Base-by-base conservation (phyloP, 2,329 filamentous ascomycete species). In the Raffaelea ambrosiae region DNA sequence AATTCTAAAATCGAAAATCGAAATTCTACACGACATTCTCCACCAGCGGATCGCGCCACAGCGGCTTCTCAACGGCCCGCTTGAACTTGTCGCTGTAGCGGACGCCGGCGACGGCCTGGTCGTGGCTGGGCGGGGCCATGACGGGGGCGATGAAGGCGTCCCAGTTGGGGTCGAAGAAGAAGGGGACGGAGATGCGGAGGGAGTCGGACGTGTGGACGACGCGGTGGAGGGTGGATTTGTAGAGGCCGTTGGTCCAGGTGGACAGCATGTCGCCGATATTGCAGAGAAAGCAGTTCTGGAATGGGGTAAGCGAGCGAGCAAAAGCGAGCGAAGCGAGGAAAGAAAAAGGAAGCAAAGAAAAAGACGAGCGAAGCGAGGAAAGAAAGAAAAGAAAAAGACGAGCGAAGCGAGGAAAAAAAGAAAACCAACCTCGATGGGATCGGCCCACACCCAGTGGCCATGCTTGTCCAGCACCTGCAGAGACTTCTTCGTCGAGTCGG, bases 121-220 rank as follows among this genome's bases (percentile, higher is more conserved):
- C 59, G 35, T 63, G 62, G 5, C 62, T 55, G 47, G 67, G 68
- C 7, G 61, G 63, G 1, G 63, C 61, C 19, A 69, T 58, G 8
- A 71, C 67, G 40, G 61, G 61, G 35, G 63, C 63, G 5, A 64
- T 61, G 20, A 63, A 48, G 2, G 47, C 63, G 46, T 73, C 66
- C 20, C 66, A 66, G 49, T 72, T 70, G 42, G 71, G 65, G 3
- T 67, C 70, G 46, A 77, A 72, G 59, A 79, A 79, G 56, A 78
- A 77, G 1, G 74, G 73, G 68, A 78, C 73, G 0, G 69, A 75
- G 29, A 74, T 45, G n/a, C 47, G 36, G 19, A 48, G n/a, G 1
- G 47, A 48, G 1, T 48, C 43, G n/a, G 42, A 70, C 13, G 73
- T 61, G 45, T 72, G 71, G 11, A 58, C 57, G 0, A 78, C 72